Evolutionary conservation across 768 basidiomycete genomes (phyloP), one percentile per base, ranked within the genome.

Genomic region (Lactarius pseudohatsudake): DNA sequence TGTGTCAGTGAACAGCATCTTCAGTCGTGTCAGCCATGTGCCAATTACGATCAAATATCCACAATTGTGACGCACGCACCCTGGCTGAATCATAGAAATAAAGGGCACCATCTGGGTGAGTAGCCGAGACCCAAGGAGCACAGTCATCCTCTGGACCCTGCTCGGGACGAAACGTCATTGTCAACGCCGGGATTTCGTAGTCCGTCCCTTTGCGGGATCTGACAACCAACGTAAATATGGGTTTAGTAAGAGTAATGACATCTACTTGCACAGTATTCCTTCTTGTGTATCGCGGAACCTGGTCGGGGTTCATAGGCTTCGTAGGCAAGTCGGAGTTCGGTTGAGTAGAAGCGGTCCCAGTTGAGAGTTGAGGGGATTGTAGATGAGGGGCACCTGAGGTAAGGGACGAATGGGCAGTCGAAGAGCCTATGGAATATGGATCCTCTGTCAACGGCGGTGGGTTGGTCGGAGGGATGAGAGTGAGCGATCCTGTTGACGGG

Each of bases 101-200:
- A 16, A 82, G 78, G 30, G 79, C 81, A 4, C 88, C 88, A 74
- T 89, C 87, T 0, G 87, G 86, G 69, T 89, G 88, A 1, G 77
- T 74, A 32, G 45, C 45, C 9, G 45, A n/a, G 9, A 45, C 20
- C 45, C 45, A 45, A n/a, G 20, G 45, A n/a, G 20, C 20, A n/a
- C 45, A 45, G 9, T n/a, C 20, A n/a, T 41, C 40, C 40, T 16
- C 15, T 16, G 3, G 16, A 13, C 45, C 20, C n/a, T n/a, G 20
- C 45, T 45, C 45, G 7, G n/a, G n/a, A 45, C 3, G 20, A 45
- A 45, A 45, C 20, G n/a, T n/a, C 9, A n/a, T 45, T n/a, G 45
- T 45, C 45, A 45, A 45, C 3, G n/a, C 1, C n/a, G 2, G 9
- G 9, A 45, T 45, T n/a, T 45, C 9, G 45, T 45, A 45, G 3